These are phyloP conservation scores for Heritiera littoralis DNA, from an alignment of 345 rosid species.

Conservation along the genomic window DNA sequence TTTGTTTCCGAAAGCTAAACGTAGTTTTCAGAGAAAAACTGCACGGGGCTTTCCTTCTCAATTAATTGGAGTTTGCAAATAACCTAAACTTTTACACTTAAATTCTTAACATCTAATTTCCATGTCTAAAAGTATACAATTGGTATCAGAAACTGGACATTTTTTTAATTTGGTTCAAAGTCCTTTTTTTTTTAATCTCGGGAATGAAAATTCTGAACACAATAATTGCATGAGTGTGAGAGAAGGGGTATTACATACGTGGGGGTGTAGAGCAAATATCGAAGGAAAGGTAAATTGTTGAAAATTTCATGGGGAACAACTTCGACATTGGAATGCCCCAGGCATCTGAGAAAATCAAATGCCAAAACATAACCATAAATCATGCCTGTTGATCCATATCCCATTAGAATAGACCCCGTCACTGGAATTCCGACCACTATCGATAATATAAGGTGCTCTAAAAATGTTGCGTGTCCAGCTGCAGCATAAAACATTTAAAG, in stretches of 20 bases:
- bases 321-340: conserved; percentile 87
- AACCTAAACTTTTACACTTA: too few relatives aligned
- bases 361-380: conserved; percentile 57
- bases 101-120: background rate
- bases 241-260: conserved; percentile 53
- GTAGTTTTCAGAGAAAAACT: background rate
- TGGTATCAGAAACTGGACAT: background rate
- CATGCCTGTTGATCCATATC: conserved; percentile 60
- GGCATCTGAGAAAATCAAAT: conserved; percentile 78
- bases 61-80: background rate
- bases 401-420: conserved; percentile 56
- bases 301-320: conserved; percentile 63
- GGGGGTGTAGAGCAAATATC: conserved; percentile 82
- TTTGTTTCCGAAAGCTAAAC: background rate
- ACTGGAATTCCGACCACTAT: conserved; percentile 66
- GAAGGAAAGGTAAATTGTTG: conserved; percentile 53
- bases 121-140: background rate
- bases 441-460: conserved; percentile 66
- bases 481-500: conserved; percentile 23
- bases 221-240: conserved; percentile 1
- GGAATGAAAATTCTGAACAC: background rate
- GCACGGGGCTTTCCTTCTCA: background rate
- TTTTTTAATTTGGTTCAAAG: background rate
- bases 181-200: background rate
- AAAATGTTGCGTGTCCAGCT: conserved; percentile 68